phyloP scores from a whole-genome alignment of 2,329 filamentous ascomycete species.

The Colletotrichum filicis region DNA sequence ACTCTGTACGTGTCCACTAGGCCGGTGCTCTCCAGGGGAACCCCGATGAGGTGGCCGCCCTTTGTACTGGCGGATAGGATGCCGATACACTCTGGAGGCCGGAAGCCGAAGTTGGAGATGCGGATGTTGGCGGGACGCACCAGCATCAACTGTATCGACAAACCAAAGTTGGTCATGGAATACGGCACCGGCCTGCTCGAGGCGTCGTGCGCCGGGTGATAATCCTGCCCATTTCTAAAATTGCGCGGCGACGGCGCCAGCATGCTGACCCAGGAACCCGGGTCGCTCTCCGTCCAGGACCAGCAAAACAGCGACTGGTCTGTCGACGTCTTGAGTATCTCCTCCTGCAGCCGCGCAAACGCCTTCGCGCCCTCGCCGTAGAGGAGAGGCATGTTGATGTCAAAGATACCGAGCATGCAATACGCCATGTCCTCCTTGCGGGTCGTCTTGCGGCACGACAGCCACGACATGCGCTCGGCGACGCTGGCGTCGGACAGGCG shows the following conservation, averaged over 20 bases:
- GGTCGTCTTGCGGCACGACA: constrained; percentile 39
- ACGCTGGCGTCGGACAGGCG: constrained; percentile 35
- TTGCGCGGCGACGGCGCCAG: constrained; percentile 24
- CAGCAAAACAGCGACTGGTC: constrained; percentile 33
- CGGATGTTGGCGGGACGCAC: not conserved
- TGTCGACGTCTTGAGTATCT: constrained; percentile 26
- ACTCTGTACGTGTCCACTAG: constrained; percentile 7
- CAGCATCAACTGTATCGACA: constrained; percentile 22
- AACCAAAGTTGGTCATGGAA: constrained; percentile 30
- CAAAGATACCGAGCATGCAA: constrained; percentile 43
- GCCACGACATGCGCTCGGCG: constrained; percentile 44
- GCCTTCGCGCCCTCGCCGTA: constrained; percentile 43
- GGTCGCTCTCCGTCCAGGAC: constrained; percentile 29
- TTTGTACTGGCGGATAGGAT: not conserved
- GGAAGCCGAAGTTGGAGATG: not conserved
- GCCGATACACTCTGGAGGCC: not conserved
- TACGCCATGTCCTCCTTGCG: constrained; percentile 42
- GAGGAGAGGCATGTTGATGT: constrained; percentile 42
- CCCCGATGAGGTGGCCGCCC: not conserved
- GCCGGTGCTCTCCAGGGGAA: constrained; percentile 8
- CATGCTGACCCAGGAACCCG: constrained; percentile 20
- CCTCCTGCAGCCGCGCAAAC: constrained; percentile 38
- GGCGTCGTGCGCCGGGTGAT: constrained; percentile 10
- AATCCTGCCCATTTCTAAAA: constrained; percentile 13
- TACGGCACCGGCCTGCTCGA: constrained; percentile 16